A percentile compares a stretch with the other conserved stretches of the same genome.
phyloP scores from a whole-genome alignment of 768 basidiomycete genomes.

The Clitopilus passeckerianus region DNA sequence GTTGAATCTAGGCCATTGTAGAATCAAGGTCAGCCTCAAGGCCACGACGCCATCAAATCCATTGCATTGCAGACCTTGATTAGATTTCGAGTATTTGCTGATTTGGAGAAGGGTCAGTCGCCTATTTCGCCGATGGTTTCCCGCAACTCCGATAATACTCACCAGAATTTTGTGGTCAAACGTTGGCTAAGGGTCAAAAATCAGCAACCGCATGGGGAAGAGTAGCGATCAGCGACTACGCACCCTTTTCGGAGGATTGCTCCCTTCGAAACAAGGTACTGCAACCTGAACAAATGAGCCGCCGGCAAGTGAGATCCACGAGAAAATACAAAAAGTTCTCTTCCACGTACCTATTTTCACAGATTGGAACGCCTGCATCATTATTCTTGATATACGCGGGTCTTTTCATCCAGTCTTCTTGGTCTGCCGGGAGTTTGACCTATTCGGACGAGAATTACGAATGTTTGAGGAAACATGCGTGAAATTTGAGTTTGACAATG shows the following conservation, averaged over 20 bases:
- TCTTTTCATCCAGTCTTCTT: constrained; percentile 79
- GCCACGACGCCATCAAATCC: neutral
- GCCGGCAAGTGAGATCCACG: constrained; percentile 18
- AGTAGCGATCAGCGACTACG: constrained; percentile 18
- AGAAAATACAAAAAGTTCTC: constrained; percentile 9
- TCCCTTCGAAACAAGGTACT: constrained; percentile 85
- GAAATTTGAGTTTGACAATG: neutral
- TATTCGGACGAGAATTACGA: constrained; percentile 17
- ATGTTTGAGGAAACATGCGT: neutral
- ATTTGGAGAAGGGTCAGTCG: neutral
- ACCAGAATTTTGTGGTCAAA: constrained; percentile 81
- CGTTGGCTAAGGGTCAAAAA: constrained; percentile 52
- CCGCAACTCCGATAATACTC: constrained; percentile 16
- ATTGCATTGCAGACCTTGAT: constrained; percentile 31
- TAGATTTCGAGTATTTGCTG: constrained; percentile 73
- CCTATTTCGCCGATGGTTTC: constrained; percentile 3
- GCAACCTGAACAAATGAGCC: constrained; percentile 47
- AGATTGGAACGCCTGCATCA: constrained; percentile 70
- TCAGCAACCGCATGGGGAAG: constrained; percentile 14
- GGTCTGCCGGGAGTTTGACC: constrained; percentile 87
- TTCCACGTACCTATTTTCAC: constrained; percentile 69
- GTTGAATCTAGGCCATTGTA: constrained; percentile 51
- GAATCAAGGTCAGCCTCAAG: neutral
- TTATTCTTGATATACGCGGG: constrained; percentile 81
- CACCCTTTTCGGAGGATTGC: constrained; percentile 84